A percentile compares a stretch with the other conserved stretches of the same genome.
These are phyloP conservation scores for Priceomyces castillae DNA, from an alignment of 805 yeast species.

Conservation along the genomic window DNA sequence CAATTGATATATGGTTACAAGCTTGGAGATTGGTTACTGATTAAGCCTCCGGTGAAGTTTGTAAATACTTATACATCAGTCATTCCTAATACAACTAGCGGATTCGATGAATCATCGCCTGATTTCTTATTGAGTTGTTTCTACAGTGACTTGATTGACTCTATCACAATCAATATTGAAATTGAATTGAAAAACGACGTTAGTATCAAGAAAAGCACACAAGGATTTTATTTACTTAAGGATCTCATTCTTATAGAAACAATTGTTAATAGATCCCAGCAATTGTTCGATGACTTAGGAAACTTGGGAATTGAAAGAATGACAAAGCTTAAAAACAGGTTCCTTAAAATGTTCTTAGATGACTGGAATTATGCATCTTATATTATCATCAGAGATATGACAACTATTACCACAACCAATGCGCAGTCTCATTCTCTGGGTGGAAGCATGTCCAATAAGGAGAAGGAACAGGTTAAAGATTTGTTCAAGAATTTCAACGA, in stretches of 20 bases:
- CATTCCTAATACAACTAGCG: constrained; percentile 33
- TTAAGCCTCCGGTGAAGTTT: constrained; percentile 51
- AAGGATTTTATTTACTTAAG: constrained; percentile 71
- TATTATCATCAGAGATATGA: constrained; percentile 68
- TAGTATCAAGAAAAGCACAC: constrained; percentile 39
- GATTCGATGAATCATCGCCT: constrained; percentile 43
- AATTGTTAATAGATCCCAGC: constrained; percentile 56
- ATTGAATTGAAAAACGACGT: constrained; percentile 45
- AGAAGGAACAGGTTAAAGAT: constrained; percentile 79
- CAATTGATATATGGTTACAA: constrained; percentile 49
- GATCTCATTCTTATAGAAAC: constrained; percentile 76
- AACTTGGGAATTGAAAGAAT: constrained; percentile 59
- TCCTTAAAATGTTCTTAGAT: constrained; percentile 63
- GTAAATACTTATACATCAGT: constrained; percentile 48
- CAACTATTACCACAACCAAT: constrained; percentile 58
- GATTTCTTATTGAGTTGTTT: constrained; percentile 59
- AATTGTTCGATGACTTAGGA: constrained; percentile 54
- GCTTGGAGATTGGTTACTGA: constrained; percentile 68
- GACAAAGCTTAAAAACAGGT: constrained; percentile 68
- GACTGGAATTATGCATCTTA: constrained; percentile 83
- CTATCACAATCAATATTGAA: constrained; percentile 63
- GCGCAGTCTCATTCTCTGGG: constrained; percentile 20
- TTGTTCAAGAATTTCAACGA: constrained; percentile 78
- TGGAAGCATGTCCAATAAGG: constrained; percentile 50
- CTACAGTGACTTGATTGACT: constrained; percentile 76